Conservation (phyloP, 2,329 filamentous ascomycete species). For the Hymenoscyphus repandus region DNA sequence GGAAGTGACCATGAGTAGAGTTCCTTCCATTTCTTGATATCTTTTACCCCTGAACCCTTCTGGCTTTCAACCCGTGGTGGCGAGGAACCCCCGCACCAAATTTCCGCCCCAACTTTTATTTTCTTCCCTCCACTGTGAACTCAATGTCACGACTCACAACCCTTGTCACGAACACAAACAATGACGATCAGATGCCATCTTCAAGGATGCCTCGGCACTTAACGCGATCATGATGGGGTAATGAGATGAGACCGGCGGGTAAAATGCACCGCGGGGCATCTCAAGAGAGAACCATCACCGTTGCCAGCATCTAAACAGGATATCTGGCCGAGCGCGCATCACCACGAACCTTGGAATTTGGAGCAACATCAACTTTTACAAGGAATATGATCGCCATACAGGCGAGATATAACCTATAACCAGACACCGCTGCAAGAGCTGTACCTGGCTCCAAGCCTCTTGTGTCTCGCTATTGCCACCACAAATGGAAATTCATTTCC, state of each 20-base stretch:
- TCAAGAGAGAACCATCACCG: not conserved
- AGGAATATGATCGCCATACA: slow-evolving; percentile 1
- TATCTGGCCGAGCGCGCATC: not conserved
- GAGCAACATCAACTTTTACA: not conserved
- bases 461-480: not conserved
- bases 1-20: too few relatives aligned
- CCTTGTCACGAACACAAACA: not conserved
- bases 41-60: too few relatives aligned
- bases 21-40: too few relatives aligned
- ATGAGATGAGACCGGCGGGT: not conserved
- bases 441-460: not conserved
- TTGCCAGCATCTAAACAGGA: not conserved
- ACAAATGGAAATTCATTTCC: not conserved
- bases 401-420: not conserved
- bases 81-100: too few relatives aligned
- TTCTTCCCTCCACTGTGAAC: too few relatives aligned
- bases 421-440: not conserved
- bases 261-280: not conserved
- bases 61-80: too few relatives aligned
- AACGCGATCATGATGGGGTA: not conserved
- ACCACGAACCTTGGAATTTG: not conserved
- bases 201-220: not conserved
- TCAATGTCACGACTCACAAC: too few relatives aligned
- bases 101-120: too few relatives aligned
- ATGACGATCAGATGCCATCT: not conserved